A percentile compares a stretch with the other conserved stretches of the same genome.
Evolutionary conservation across 257 asterid genomes (phyloP).

Genomic region (Petunia axillaris): DNA sequence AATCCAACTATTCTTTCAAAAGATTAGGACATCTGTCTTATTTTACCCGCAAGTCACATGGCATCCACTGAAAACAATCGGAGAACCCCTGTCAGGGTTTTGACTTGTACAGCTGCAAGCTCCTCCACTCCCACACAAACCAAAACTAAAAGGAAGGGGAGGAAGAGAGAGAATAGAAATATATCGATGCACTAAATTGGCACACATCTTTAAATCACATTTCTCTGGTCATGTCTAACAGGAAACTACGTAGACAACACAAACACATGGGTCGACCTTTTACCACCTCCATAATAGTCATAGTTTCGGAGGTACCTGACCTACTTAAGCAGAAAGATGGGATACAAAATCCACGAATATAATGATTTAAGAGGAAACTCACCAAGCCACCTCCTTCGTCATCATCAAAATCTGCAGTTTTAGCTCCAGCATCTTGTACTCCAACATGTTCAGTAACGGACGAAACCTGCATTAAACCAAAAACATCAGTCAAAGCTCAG

Average conservation of each 20-base stretch:
- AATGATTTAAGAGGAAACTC: constrained; percentile 38
- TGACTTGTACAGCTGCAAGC: no score
- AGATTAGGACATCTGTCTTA: no score
- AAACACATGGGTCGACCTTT: neutral
- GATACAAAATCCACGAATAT: neutral
- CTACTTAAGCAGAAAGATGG: neutral
- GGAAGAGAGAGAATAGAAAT: neutral
- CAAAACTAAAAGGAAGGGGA: neutral
- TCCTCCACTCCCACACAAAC: neutral
- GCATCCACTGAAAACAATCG: no score
- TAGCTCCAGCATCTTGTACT: constrained; percentile 85
- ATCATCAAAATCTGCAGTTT: constrained; percentile 98
- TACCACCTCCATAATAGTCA: constrained; percentile 20
- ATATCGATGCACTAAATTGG: neutral
- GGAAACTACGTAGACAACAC: neutral
- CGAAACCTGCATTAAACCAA: constrained; percentile 65
- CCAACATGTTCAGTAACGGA: constrained; percentile 89
- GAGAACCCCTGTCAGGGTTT: no score
- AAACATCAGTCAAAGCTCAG: constrained; percentile 20
- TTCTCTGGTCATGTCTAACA: constrained; percentile 5
- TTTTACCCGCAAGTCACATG: no score
- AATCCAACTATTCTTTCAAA: no score
- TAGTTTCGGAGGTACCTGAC: neutral
- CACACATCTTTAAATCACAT: neutral
- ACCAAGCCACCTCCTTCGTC: constrained; percentile 99